Conservation (phyloP, 2,329 filamentous ascomycete genomes). For the Aspergillus pseudoglaucus region DNA sequence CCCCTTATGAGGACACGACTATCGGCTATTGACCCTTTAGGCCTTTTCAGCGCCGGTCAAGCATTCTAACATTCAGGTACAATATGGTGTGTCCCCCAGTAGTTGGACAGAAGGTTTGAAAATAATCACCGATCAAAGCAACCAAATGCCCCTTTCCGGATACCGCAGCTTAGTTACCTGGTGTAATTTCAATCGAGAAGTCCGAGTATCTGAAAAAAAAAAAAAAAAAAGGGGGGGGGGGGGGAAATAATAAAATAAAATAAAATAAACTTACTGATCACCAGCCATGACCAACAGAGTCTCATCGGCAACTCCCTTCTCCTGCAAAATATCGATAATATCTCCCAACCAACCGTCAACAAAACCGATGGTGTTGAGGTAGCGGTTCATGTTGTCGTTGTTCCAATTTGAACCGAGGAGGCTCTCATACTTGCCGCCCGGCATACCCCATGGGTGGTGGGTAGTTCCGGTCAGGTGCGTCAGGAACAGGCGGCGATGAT, state of each 20-base stretch:
- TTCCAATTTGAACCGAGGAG: background rate
- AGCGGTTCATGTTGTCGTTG: conserved; percentile 21
- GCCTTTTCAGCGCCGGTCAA: too few relatives aligned
- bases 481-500: conserved; percentile 27
- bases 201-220: background rate
- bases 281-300: conserved; percentile 30
- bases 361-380: conserved; percentile 26
- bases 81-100: too few relatives aligned
- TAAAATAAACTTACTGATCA: conserved; percentile 20
- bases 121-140: too few relatives aligned
- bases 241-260: background rate
- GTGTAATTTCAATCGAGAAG: too few relatives aligned
- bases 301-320: conserved; percentile 26
- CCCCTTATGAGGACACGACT: too few relatives aligned
- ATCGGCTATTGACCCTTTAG: too few relatives aligned
- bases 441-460: conserved; percentile 24
- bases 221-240: too few relatives aligned
- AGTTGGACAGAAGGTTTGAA: too few relatives aligned
- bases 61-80: too few relatives aligned
- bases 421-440: background rate
- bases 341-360: conserved; percentile 25
- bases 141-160: too few relatives aligned
- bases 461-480: conserved; percentile 29
- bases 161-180: too few relatives aligned
- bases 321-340: conserved; percentile 24